Evolutionary conservation across 129 eudicot species (phyloP), one percentile per base, ranked within the genome.

Genomic region (Flaveria ramosissima): DNA sequence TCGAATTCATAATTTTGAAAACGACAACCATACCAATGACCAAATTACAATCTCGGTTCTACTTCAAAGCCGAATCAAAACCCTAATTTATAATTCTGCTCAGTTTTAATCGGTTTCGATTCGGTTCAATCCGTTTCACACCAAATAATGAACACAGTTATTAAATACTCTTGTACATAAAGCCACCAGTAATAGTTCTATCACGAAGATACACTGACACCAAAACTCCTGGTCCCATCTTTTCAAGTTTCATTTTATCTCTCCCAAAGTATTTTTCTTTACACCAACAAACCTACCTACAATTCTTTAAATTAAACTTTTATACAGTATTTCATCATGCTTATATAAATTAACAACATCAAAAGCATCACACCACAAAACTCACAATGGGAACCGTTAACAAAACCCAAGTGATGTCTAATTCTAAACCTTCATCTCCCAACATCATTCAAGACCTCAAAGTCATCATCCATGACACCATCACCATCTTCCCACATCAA

Each of bases 401-500:
- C 78, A 86, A 85, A 73, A 26, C 42, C n/a, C 69, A 83, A 27
- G n/a, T 20, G 36, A 30, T 30, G 26, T 23, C 26, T 23, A 66
- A 80, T 2, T 57, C 64, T 20, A 66, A 80, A 59, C 60, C 80
- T 21, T 60, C 68, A 61, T 3, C 77, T 66, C 86, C 84, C 17
- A 32, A 77, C 23, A 78, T 85, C 42, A 77, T 83, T 7, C 83
- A 82, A 63, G 96, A 92, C 73, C 96, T 92, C 60, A 84, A 86
- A 74, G 90, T 92, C 41, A 81, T 71, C 36, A 70, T 88, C 70
- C 89, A 88, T 63, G 86, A 89, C 16, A 76, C 90, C 13, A 41
- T 75, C 68, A 82, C 89, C 8, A 41, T 92, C 55, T 81, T 80
- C 27, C 93, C 96, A n/a, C 50, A 84, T 7, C 75, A 88, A 23